Percentiles rank a stretch among this genome's conserved stretches.
These are phyloP conservation scores for Sporisorium exsertum DNA, from an alignment of 1,284 basidiomycete species.

Conservation along the genomic window DNA sequence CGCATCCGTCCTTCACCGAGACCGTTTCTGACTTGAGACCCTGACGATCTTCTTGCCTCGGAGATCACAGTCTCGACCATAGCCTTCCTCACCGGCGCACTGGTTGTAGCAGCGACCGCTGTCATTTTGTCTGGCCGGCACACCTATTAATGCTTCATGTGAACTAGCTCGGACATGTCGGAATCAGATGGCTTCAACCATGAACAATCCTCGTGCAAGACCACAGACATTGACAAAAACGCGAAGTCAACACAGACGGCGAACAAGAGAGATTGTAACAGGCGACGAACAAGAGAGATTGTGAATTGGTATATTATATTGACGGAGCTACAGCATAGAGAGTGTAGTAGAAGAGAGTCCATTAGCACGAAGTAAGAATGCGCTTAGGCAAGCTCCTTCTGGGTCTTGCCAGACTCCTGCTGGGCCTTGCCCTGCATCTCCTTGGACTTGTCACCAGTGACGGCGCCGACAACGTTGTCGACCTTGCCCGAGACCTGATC, in stretches of 20 bases:
- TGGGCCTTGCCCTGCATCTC: constrained; percentile 55
- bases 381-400: constrained; percentile 55
- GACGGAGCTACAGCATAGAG: constrained; percentile 17
- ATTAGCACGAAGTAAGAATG: background rate
- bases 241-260: background rate
- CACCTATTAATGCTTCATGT: constrained; percentile 4
- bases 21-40: background rate
- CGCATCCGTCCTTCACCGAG: no score
- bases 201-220: no score
- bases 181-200: background rate
- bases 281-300: background rate
- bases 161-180: background rate
- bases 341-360: background rate
- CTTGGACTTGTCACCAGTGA: constrained; percentile 61
- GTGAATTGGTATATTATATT: constrained; percentile 25
- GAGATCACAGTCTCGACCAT: constrained; percentile 28
- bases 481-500: constrained; percentile 63
- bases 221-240: background rate
- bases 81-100: constrained; percentile 38
- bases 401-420: constrained; percentile 54
- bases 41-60: background rate
- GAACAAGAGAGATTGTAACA: background rate
- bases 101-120: constrained; percentile 45
- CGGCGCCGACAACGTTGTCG: constrained; percentile 54
- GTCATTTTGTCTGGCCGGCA: constrained; percentile 42